A percentile compares a stretch with the other conserved stretches of the same genome.
phyloP scores from a whole-genome alignment of 2,329 filamentous ascomycete species.

The Fusarium sulawesiense region DNA sequence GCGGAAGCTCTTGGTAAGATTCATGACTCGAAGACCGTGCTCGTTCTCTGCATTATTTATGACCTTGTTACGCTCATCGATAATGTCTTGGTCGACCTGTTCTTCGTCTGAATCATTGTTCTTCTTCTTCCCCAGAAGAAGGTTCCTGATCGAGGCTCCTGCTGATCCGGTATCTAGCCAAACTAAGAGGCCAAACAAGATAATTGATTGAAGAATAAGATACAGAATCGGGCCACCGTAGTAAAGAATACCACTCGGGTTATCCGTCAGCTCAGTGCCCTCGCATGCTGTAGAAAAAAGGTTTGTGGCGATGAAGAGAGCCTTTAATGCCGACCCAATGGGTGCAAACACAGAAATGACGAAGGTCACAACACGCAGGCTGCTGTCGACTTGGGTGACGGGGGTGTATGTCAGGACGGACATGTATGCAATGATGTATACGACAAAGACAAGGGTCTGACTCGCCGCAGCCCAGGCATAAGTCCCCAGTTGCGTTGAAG shows the following conservation, averaged over 20 bases:
- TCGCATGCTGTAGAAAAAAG: slow-evolving; percentile 84
- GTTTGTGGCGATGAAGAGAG: slow-evolving; percentile 83
- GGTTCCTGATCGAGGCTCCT: slow-evolving; percentile 61
- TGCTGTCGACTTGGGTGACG: slow-evolving; percentile 73
- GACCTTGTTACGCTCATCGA: slow-evolving; percentile 72
- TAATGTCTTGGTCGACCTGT: slow-evolving; percentile 68
- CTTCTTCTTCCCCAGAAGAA: slow-evolving; percentile 53
- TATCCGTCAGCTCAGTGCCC: slow-evolving; percentile 69
- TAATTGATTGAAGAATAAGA: slow-evolving; percentile 76
- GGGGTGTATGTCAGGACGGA: slow-evolving; percentile 79
- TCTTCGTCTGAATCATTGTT: slow-evolving; percentile 47
- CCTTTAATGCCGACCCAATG: slow-evolving; percentile 78
- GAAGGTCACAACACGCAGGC: slow-evolving; percentile 78
- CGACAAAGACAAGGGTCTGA: slow-evolving; percentile 77
- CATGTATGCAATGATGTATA: slow-evolving; percentile 79
- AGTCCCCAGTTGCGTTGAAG: slow-evolving; percentile 81
- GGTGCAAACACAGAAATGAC: slow-evolving; percentile 79
- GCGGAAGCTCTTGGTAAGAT: slow-evolving; percentile 84
- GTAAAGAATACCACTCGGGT: slow-evolving; percentile 76
- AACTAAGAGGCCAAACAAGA: slow-evolving; percentile 78
- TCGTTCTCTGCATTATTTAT: slow-evolving; percentile 52
- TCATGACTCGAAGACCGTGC: slow-evolving; percentile 81
- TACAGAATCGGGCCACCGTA: slow-evolving; percentile 91
- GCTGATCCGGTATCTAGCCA: slow-evolving; percentile 83
- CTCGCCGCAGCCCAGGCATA: slow-evolving; percentile 85